phyloP scores from a whole-genome alignment of 805 yeast genomes.

The Ogataea haglerorum region DNA sequence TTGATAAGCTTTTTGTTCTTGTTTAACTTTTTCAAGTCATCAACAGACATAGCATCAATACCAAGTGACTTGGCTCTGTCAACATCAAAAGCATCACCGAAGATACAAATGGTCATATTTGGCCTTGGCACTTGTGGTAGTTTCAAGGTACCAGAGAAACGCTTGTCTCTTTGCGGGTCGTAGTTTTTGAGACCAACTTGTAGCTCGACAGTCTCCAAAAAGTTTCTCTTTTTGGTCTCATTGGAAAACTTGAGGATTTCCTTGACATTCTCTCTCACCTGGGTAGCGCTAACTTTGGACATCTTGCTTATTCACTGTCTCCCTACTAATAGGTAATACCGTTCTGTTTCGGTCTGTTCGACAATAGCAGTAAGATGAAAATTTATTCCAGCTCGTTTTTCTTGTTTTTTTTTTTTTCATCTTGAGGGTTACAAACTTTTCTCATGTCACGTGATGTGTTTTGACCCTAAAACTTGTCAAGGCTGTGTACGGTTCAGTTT shows the following conservation, averaged over 20 bases:
- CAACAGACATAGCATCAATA: slow-evolving; percentile 99
- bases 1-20: slow-evolving; percentile 99
- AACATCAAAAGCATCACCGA: slow-evolving; percentile 99
- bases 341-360: slow-evolving; percentile 43
- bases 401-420: slow-evolving; percentile 1
- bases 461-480: no score
- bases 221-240: slow-evolving; percentile 99
- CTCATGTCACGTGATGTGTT: slow-evolving; percentile 2
- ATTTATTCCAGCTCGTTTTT: not conserved
- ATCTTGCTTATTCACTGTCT: slow-evolving; percentile 52
- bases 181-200: slow-evolving; percentile 99
- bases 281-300: slow-evolving; percentile 85
- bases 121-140: slow-evolving; percentile 99
- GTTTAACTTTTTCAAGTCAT: slow-evolving; percentile 99
- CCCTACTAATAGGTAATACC: slow-evolving; percentile 58
- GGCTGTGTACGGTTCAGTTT: not conserved
- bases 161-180: slow-evolving; percentile 99
- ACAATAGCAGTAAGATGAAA: slow-evolving; percentile 33
- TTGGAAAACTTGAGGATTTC: slow-evolving; percentile 84
- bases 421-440: not conserved
- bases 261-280: slow-evolving; percentile 95
- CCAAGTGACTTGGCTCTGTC: slow-evolving; percentile 99
- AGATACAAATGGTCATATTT: slow-evolving; percentile 99
- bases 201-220: slow-evolving; percentile 98
- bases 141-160: slow-evolving; percentile 99